Evolutionary conservation across 2,329 filamentous ascomycete species (phyloP).

Genomic region (Pseudogymnoascus sp.): DNA sequence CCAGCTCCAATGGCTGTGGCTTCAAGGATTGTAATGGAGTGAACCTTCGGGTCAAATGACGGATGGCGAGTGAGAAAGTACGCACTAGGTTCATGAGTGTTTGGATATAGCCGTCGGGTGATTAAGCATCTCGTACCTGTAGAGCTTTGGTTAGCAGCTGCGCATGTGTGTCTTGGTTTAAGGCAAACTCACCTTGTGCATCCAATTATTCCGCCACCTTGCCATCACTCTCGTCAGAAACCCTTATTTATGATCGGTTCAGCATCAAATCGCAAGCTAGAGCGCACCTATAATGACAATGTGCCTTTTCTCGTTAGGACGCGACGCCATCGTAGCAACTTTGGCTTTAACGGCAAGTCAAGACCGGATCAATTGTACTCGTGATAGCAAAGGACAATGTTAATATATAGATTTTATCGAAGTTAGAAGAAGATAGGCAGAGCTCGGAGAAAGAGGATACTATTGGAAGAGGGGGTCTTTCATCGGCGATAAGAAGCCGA

Average conservation of each 20-base stretch:
- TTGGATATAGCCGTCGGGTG: background rate
- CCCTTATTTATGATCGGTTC: background rate
- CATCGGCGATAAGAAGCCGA: background rate
- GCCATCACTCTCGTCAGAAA: background rate
- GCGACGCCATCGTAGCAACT: background rate
- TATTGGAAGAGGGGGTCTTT: background rate
- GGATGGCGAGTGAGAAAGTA: conserved; percentile 84
- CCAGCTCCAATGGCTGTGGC: conserved; percentile 73
- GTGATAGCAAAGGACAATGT: background rate
- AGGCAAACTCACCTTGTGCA: conserved; percentile 36
- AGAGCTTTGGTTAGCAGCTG: background rate
- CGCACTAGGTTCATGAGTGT: conserved; percentile 47
- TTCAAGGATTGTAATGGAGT: conserved; percentile 77
- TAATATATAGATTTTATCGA: background rate
- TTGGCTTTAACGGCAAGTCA: background rate
- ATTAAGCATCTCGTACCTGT: background rate
- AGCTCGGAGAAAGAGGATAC: background rate
- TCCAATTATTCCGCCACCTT: conserved; percentile 78
- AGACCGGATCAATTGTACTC: background rate
- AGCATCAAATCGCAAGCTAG: background rate
- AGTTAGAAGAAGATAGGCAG: background rate
- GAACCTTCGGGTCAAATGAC: conserved; percentile 61
- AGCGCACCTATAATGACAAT: conserved; percentile 28
- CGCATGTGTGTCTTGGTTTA: background rate
- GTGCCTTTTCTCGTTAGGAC: conserved; percentile 15